phyloP scores from a whole-genome alignment of 495 filamentous ascomycete species.

The Penicillium ucsense region DNA sequence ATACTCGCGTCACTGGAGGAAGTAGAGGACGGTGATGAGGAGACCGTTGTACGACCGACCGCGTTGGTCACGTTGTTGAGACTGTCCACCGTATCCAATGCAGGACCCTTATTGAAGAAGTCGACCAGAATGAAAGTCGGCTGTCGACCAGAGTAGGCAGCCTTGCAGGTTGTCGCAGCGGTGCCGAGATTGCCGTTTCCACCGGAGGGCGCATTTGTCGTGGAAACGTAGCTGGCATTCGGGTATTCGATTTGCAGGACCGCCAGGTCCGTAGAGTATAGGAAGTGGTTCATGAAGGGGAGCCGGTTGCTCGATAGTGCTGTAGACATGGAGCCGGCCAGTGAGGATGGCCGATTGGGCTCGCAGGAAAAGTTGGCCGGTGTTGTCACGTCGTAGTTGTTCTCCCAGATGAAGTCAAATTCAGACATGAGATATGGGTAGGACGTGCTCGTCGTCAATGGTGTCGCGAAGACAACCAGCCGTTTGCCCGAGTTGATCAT shows the following conservation, averaged over 20 bases:
- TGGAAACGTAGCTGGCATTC: conserved; percentile 45
- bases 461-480: conserved; percentile 56
- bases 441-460: conserved; percentile 31
- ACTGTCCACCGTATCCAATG: conserved; percentile 51
- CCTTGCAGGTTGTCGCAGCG: conserved; percentile 45
- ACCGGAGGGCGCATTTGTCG: conserved; percentile 48
- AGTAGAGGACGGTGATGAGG: conserved; percentile 15
- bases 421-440: conserved; percentile 64
- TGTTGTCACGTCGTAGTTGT: conserved; percentile 57
- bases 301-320: conserved; percentile 40
- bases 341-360: conserved; percentile 49
- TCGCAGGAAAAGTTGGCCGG: conserved; percentile 54
- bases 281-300: conserved; percentile 66
- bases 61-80: conserved; percentile 50
- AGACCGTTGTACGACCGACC: conserved; percentile 29
- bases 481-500: conserved; percentile 56
- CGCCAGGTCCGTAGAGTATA: conserved; percentile 37
- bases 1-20: conserved; percentile 24
- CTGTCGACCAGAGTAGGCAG: conserved; percentile 40
- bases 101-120: conserved; percentile 57
- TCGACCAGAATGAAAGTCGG: conserved; percentile 66
- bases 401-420: conserved; percentile 71
- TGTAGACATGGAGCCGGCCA: conserved; percentile 29
- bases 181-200: conserved; percentile 50
- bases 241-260: conserved; percentile 48